Percentiles rank a stretch among this genome's conserved stretches.
phyloP scores from a whole-genome alignment of 2,329 filamentous ascomycete genomes.

The Ophiostoma ulmi region DNA sequence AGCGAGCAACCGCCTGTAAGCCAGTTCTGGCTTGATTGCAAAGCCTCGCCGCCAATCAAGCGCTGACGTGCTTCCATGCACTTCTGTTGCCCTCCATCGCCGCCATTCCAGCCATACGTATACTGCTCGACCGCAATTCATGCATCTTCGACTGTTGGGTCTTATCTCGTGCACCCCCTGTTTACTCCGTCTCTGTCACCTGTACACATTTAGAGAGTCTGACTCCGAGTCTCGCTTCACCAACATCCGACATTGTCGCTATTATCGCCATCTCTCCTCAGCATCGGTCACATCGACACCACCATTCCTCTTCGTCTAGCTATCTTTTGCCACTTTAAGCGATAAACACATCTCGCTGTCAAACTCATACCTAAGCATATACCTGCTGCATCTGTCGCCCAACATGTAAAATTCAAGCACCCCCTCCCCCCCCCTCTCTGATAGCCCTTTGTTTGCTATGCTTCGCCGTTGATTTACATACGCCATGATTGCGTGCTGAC shows the following conservation, averaged over 20 bases:
- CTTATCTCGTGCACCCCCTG: neutral
- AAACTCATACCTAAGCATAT: neutral
- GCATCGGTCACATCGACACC: neutral
- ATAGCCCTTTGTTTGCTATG: neutral
- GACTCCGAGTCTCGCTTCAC: neutral
- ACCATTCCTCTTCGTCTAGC: neutral
- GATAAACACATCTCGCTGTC: neutral
- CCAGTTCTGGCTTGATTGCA: neutral
- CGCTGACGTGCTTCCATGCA: conserved; percentile 19
- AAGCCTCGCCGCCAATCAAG: conserved; percentile 20
- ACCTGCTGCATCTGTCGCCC: conserved; percentile 1
- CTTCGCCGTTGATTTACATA: neutral
- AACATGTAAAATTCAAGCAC: conserved; percentile 18
- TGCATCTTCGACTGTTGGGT: neutral
- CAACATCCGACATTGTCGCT: neutral
- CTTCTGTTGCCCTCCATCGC: conserved; percentile 23
- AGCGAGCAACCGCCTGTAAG: neutral
- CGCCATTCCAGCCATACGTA: conserved; percentile 6
- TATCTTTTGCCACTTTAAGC: too few species aligned
- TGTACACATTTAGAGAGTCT: neutral
- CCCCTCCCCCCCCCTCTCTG: neutral
- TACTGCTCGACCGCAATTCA: neutral
- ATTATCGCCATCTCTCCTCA: neutral
- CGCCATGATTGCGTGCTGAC: neutral
- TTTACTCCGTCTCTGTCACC: neutral